Evolutionary conservation across 2,329 filamentous ascomycete species (phyloP).

Genomic region (Colletotrichum viniferum): DNA sequence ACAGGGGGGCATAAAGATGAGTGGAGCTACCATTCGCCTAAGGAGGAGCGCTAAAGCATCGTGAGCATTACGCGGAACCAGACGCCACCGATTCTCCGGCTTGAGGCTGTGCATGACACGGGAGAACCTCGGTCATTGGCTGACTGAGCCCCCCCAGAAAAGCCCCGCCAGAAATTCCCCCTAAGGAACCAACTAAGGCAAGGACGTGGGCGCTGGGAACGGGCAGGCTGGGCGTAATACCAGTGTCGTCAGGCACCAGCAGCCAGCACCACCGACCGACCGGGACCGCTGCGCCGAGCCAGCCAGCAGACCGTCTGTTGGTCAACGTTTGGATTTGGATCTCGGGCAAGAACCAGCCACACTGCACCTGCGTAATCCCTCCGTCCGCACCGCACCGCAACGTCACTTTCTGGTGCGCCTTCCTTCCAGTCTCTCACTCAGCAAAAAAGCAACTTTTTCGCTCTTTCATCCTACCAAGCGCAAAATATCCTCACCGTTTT

Average conservation of each 20-base stretch:
- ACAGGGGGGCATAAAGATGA: conserved; percentile 6
- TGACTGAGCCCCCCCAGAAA: neutral
- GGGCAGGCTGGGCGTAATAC: neutral
- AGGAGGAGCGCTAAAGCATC: conserved; percentile 9
- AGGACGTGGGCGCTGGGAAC: neutral
- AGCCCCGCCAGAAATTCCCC: neutral
- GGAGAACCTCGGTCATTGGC: conserved; percentile 7
- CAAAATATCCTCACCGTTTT: neutral
- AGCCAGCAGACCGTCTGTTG: neutral
- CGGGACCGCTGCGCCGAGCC: neutral
- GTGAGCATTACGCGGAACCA: conserved; percentile 18
- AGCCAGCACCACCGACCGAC: neutral
- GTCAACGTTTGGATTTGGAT: conserved; percentile 21
- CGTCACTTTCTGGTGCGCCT: conserved; percentile 20
- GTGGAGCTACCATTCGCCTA: neutral
- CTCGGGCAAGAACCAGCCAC: conserved; percentile 24
- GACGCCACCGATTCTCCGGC: conserved; percentile 17
- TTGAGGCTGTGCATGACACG: conserved; percentile 12
- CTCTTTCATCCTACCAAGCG: conserved; percentile 5
- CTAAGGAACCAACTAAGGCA: neutral
- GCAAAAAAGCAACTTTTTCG: neutral
- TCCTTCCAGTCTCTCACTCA: conserved; percentile 19
- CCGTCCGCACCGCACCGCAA: conserved; percentile 18
- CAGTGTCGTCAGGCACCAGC: conserved; percentile 20
- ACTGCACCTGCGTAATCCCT: conserved; percentile 23